phyloP scores from a whole-genome alignment of 345 rosid genomes.

The Eucalyptus decipiens region DNA sequence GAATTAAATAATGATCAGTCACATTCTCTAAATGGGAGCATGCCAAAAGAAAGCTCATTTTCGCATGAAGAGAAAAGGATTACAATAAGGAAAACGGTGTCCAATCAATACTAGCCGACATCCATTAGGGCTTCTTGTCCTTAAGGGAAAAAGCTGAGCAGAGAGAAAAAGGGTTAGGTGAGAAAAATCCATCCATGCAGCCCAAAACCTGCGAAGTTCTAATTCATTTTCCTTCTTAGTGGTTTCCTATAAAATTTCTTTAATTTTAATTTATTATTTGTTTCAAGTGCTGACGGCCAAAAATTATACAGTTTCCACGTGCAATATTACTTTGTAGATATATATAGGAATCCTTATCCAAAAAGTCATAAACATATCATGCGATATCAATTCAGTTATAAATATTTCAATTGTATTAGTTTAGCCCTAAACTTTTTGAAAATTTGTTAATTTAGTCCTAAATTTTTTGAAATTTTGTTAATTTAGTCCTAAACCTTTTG shows the following conservation, averaged over 20 bases:
- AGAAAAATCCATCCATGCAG: background rate
- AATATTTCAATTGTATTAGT: too few species aligned
- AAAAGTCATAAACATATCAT: background rate
- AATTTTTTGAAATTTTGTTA: too few species aligned
- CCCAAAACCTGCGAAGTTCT: background rate
- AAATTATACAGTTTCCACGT: background rate
- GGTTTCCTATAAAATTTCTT: background rate
- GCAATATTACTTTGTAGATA: background rate
- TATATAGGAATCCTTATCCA: background rate
- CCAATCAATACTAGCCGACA: background rate
- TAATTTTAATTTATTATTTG: background rate
- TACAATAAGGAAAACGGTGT: background rate
- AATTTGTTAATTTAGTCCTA: too few species aligned
- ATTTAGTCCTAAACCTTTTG: background rate
- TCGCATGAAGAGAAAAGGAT: background rate
- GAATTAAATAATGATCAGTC: background rate
- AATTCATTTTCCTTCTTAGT: background rate
- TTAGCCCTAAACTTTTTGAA: too few species aligned
- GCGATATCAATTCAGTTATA: rapidly evolving
- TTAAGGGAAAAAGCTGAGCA: background rate
- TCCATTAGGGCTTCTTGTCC: background rate
- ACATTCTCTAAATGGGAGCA: background rate
- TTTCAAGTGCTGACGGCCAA: background rate
- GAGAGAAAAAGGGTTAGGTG: background rate
- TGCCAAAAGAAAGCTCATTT: background rate